Base-by-base conservation (phyloP, 768 basidiomycete genomes). In the Mycena crocata region DNA sequence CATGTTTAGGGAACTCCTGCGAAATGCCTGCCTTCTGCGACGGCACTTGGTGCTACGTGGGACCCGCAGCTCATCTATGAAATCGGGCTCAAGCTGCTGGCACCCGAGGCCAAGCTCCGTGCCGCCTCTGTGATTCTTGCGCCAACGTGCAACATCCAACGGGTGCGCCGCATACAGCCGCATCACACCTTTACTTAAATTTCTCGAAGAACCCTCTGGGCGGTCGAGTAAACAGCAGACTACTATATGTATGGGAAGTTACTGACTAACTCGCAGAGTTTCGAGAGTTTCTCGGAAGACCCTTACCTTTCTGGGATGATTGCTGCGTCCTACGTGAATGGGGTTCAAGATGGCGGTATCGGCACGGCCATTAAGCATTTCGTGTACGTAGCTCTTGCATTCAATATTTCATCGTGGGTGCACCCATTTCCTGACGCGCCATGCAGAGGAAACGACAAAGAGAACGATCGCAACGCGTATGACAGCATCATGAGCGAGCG, bases 71-170 rank as follows among this genome's bases (percentile, higher is more conserved):
- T 93, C 48, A 83, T 94, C 28, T 80, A 89, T 61, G 77, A 86
- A 70, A 85, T 89, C 21, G 93, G 90, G 3, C 73, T 82, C 44
- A 87, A 88, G 72, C 81, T 94, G 21, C 83, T 94, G 23, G 92
- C 92, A 1, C 77, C 82, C 19, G 93, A 94, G 75, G 89, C 91
- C 5, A 93, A 91, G 77, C 81, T 91, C 51, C 83, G 87, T 48
- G 85, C 89, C 2, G 89, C 90, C 13, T 89, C 90, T 15, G 77
- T 93, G 3, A 80, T 93, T 32, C 85, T 94, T 21, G 94, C 89
- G 0, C 94, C 93, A 0, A 95, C 93, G 0, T 92, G 91, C 74
- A 95, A 95, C 74, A 93, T 93, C 54, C 93, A 94, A 77, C 86
- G 94, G 34, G 92, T 88, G 79, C 70, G 54, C 45, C 34, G 23